Evolutionary conservation across 225 moss, liverwort and hornwort species (phyloP).

Genomic region (Asterella californica): DNA sequence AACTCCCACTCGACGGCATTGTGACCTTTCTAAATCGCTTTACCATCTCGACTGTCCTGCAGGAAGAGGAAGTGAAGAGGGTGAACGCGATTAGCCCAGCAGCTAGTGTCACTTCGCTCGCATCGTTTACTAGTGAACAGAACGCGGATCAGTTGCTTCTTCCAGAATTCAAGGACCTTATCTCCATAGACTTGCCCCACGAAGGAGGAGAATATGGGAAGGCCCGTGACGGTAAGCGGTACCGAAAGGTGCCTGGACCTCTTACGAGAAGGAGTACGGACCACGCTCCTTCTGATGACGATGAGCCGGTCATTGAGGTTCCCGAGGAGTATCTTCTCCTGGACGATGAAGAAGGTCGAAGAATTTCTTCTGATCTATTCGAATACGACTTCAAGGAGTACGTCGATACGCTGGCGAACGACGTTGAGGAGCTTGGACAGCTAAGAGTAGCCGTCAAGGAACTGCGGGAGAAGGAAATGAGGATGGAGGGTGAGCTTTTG

Average conservation of each 20-base stretch:
- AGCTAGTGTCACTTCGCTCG: constrained; percentile 40
- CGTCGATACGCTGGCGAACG: constrained; percentile 68
- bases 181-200: constrained; percentile 45
- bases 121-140: constrained; percentile 43
- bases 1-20: too few relatives aligned
- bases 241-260: constrained; percentile 36
- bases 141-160: constrained; percentile 62
- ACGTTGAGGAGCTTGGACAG: constrained; percentile 71
- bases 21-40: too few relatives aligned
- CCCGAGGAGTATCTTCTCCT: constrained; percentile 43
- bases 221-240: constrained; percentile 42
- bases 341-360: constrained; percentile 37
- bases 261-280: constrained; percentile 29
- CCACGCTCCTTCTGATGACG: constrained; percentile 39
- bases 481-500: constrained; percentile 62
- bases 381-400: constrained; percentile 72
- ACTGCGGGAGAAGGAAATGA: constrained; percentile 63
- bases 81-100: constrained; percentile 64
- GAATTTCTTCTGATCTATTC: constrained; percentile 49
- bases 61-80: constrained; percentile 80
- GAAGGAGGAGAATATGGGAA: constrained; percentile 18
- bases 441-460: constrained; percentile 64
- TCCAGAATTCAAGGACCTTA: constrained; percentile 73
- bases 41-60: not conserved
- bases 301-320: constrained; percentile 47